phyloP scores from a whole-genome alignment of 2,329 filamentous ascomycete genomes.

The Diplocarpon rosae region DNA sequence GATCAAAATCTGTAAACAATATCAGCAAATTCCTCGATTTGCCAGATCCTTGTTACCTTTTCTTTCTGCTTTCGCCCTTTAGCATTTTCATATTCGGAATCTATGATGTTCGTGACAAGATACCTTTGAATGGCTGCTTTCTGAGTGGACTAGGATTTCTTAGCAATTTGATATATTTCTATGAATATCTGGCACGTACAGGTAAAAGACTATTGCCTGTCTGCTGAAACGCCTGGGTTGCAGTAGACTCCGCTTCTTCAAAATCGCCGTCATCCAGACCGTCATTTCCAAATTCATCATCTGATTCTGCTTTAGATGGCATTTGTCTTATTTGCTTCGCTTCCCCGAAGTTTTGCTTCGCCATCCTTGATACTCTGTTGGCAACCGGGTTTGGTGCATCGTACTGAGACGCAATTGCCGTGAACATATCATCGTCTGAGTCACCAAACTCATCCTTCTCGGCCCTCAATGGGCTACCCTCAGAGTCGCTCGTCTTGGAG shows the following conservation, averaged over 20 bases:
- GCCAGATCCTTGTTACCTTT: conserved; percentile 46
- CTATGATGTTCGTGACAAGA: conserved; percentile 62
- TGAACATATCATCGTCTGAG: conserved; percentile 50
- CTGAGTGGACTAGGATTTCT: conserved; percentile 53
- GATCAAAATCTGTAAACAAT: conserved; percentile 53
- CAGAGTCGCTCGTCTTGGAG: background rate
- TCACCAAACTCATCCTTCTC: conserved; percentile 53
- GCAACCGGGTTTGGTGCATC: conserved; percentile 30
- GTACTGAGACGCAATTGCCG: conserved; percentile 43
- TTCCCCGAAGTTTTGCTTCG: background rate
- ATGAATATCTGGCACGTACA: conserved; percentile 41
- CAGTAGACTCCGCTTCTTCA: conserved; percentile 62
- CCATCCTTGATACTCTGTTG: background rate
- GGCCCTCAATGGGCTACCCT: background rate
- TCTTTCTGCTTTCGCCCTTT: conserved; percentile 50
- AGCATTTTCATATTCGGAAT: conserved; percentile 55
- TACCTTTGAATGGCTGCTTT: conserved; percentile 77
- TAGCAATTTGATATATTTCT: conserved; percentile 39
- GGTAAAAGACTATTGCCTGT: conserved; percentile 28
- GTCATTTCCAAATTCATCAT: conserved; percentile 63
- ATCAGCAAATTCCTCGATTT: conserved; percentile 4
- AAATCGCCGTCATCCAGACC: conserved; percentile 59
- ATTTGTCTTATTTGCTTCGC: background rate
- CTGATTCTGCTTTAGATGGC: conserved; percentile 37
- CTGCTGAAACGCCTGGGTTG: conserved; percentile 49